Percentiles rank a stretch among this genome's conserved stretches.
phyloP scores from a whole-genome alignment of 768 basidiomycete genomes.

The Suillus cothurnatus region DNA sequence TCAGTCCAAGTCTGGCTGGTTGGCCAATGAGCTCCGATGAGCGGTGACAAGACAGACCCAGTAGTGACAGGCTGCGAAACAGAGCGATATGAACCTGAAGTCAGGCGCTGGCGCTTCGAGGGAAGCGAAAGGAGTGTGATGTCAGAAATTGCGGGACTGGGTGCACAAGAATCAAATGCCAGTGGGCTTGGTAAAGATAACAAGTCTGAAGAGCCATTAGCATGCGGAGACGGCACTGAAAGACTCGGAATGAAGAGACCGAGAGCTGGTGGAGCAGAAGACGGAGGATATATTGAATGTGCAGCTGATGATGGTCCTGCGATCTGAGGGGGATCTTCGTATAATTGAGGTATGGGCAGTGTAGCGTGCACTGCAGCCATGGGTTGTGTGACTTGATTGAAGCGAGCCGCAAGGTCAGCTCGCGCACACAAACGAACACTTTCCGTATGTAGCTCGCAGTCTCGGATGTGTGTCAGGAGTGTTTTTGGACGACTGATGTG shows the following conservation, averaged over 20 bases:
- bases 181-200: background rate
- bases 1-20: constrained; percentile 1
- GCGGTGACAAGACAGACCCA: background rate
- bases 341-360: background rate
- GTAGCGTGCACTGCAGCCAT: background rate
- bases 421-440: too few relatives aligned
- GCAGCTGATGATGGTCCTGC: background rate
- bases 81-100: background rate
- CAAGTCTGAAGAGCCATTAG: background rate
- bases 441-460: too few relatives aligned
- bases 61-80: background rate
- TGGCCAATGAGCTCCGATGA: background rate
- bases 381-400: background rate
- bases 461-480: too few relatives aligned
- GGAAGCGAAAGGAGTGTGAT: background rate
- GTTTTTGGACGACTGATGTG: too few relatives aligned
- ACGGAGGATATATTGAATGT: background rate
- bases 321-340: background rate
- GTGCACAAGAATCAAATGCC: background rate
- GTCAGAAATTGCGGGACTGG: constrained; percentile 5
- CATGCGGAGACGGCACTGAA: background rate
- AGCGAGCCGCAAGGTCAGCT: background rate
- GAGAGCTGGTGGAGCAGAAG: background rate
- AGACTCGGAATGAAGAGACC: background rate
- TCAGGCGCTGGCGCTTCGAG: constrained; percentile 1